A percentile compares a stretch with the other conserved stretches of the same genome.
phyloP scores from a whole-genome alignment of 345 rosid genomes.

The Citrus unshiu region DNA sequence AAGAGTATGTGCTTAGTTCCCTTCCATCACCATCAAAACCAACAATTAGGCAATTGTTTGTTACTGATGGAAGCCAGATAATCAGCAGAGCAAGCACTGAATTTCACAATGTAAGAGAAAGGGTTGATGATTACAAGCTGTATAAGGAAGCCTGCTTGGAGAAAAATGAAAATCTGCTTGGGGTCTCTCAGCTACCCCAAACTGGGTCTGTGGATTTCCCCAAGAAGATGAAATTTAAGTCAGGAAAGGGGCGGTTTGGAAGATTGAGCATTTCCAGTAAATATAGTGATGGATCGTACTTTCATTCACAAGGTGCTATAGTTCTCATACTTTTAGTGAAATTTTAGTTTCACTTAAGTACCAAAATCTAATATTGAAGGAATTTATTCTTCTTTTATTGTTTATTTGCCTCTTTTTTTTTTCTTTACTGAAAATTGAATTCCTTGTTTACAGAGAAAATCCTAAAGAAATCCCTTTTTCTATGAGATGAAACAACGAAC shows the following conservation, averaged over 20 bases:
- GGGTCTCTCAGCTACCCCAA: slow-evolving; percentile 52
- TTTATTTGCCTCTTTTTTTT: not conserved
- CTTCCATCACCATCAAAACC: slow-evolving; percentile 41
- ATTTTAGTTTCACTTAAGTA: not conserved
- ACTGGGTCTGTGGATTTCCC: slow-evolving; percentile 22
- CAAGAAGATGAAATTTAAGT: slow-evolving; percentile 36
- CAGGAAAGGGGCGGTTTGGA: slow-evolving; percentile 23
- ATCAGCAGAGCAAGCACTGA: slow-evolving; percentile 41
- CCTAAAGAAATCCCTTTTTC: not conserved
- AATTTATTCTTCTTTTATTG: not conserved
- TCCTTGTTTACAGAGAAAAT: not conserved
- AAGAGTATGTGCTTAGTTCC: slow-evolving; percentile 41
- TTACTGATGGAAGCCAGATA: slow-evolving; percentile 52
- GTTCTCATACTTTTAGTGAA: not conserved
- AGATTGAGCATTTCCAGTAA: slow-evolving; percentile 30
- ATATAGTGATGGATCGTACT: slow-evolving; percentile 15
- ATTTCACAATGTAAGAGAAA: slow-evolving; percentile 14
- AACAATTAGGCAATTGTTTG: slow-evolving; percentile 47
- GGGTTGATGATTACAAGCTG: slow-evolving; percentile 15
- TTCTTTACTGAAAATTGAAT: not conserved
- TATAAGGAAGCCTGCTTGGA: slow-evolving; percentile 21
- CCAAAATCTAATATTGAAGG: not conserved
- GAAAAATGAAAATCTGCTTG: slow-evolving; percentile 21
- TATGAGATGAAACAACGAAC: not conserved
- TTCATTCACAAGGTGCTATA: slow-evolving; percentile 31